These are phyloP conservation scores for Alnus rubra DNA, from an alignment of 306 rosid genomes.

Conservation along the genomic window DNA sequence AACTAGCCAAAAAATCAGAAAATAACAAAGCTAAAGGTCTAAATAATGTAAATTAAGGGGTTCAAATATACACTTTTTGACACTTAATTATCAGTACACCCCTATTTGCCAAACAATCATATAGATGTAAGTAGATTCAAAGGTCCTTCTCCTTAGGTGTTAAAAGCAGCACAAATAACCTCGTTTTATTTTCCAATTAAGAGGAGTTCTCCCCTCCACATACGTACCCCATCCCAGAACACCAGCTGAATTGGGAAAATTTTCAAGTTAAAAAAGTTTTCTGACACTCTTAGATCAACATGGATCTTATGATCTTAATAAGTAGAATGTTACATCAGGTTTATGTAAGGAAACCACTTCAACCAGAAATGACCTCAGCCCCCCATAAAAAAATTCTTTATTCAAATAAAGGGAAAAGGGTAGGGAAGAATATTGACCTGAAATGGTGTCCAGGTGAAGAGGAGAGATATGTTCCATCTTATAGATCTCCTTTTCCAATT, in stretches of 20 bases:
- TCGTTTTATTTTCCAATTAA: not conserved
- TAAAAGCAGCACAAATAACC: not conserved
- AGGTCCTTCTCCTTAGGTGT: not conserved
- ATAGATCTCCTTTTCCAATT: not conserved
- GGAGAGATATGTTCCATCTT: not conserved
- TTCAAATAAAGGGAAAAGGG: not conserved
- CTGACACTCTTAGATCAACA: not conserved
- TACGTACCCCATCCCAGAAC: not conserved
- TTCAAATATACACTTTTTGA: too few relatives aligned
- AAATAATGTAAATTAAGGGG: too few relatives aligned
- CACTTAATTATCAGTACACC: too few relatives aligned
- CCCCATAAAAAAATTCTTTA: not conserved
- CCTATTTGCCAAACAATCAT: too few relatives aligned
- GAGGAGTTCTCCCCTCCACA: not conserved
- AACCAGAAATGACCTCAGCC: not conserved
- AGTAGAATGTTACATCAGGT: not conserved
- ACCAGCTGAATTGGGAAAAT: not conserved
- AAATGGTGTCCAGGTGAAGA: not conserved
- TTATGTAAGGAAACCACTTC: not conserved
- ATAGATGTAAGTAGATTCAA: not conserved
- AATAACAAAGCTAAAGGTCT: too few relatives aligned
- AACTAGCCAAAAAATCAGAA: too few relatives aligned
- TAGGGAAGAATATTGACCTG: not conserved
- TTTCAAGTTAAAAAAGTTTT: not conserved
- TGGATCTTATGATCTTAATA: too few relatives aligned